A percentile compares a stretch with the other conserved stretches of the same genome.
These are phyloP conservation scores for Hypoxylon sp. DNA, from an alignment of 2,329 filamentous ascomycete genomes.

Conservation along the genomic window DNA sequence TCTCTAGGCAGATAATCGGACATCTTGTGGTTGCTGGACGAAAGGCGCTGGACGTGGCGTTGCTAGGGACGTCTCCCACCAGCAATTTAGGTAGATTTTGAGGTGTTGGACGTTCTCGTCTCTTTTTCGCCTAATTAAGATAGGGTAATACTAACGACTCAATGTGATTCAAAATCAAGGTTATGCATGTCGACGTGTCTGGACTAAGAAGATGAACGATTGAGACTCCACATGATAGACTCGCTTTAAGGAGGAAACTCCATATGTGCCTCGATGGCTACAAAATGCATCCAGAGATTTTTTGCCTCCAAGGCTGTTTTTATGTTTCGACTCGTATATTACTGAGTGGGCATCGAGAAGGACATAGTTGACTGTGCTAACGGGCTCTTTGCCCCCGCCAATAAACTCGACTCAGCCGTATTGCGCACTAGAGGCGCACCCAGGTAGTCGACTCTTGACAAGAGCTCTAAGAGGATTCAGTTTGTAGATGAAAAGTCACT, in stretches of 20 bases:
- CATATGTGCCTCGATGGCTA: neutral
- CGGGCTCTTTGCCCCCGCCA: too few relatives aligned
- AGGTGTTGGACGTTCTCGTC: neutral
- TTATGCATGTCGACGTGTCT: neutral
- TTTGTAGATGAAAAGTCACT: neutral
- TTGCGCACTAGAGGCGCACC: too few relatives aligned
- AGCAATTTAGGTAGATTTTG: neutral
- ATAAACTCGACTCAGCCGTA: neutral
- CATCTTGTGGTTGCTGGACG: neutral
- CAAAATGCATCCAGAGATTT: neutral
- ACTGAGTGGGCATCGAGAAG: neutral
- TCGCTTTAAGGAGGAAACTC: neutral
- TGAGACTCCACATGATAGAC: neutral
- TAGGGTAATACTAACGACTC: neutral
- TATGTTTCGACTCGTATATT: neutral
- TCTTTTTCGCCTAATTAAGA: neutral
- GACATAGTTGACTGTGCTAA: neutral
- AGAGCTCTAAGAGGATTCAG: too few relatives aligned
- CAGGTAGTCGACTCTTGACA: too few relatives aligned
- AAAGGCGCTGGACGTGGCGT: neutral
- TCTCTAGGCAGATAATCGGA: neutral
- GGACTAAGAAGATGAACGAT: neutral
- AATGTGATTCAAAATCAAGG: neutral
- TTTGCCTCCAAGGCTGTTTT: neutral
- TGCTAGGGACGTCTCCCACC: neutral